phyloP scores from a whole-genome alignment of 495 filamentous ascomycete genomes.

The Tuber borchii region DNA sequence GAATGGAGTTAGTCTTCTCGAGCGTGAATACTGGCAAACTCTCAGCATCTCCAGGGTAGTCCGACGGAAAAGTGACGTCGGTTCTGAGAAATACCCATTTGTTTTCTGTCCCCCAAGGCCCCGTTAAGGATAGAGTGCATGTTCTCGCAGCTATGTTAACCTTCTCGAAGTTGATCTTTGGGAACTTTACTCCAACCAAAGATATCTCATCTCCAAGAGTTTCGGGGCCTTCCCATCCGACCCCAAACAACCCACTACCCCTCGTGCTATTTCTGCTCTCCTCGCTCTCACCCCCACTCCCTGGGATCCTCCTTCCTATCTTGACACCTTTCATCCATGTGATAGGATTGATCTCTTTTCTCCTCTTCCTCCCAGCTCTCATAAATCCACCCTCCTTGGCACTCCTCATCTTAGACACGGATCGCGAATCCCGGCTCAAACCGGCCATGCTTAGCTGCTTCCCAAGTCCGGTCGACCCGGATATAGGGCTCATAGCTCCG shows the following conservation, averaged over 20 bases:
- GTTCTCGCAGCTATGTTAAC: slow-evolving; percentile 70
- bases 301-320: slow-evolving; percentile 53
- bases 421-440: slow-evolving; percentile 11
- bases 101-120: slow-evolving; percentile 73
- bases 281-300: slow-evolving; percentile 24
- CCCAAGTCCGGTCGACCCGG: slow-evolving; percentile 28
- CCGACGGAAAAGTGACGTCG: slow-evolving; percentile 67
- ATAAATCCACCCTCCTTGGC: slow-evolving; percentile 46
- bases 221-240: slow-evolving; percentile 68
- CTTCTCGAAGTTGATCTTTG: slow-evolving; percentile 79
- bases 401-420: slow-evolving; percentile 13
- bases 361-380: slow-evolving; percentile 52
- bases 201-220: slow-evolving; percentile 82
- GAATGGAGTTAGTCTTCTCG: slow-evolving; percentile 72
- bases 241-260: slow-evolving; percentile 35
- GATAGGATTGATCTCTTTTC: slow-evolving; percentile 66
- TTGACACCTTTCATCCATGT: slow-evolving; percentile 92
- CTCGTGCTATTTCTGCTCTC: slow-evolving; percentile 29
- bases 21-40: slow-evolving; percentile 61
- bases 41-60: slow-evolving; percentile 59
- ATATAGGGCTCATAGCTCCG: slow-evolving; percentile 25
- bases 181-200: slow-evolving; percentile 71
- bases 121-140: slow-evolving; percentile 69
- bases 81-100: slow-evolving; percentile 69
- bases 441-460: slow-evolving; percentile 34